phyloP scores from a whole-genome alignment of 2,329 filamentous ascomycete genomes.

The Monosporascus sp. region DNA sequence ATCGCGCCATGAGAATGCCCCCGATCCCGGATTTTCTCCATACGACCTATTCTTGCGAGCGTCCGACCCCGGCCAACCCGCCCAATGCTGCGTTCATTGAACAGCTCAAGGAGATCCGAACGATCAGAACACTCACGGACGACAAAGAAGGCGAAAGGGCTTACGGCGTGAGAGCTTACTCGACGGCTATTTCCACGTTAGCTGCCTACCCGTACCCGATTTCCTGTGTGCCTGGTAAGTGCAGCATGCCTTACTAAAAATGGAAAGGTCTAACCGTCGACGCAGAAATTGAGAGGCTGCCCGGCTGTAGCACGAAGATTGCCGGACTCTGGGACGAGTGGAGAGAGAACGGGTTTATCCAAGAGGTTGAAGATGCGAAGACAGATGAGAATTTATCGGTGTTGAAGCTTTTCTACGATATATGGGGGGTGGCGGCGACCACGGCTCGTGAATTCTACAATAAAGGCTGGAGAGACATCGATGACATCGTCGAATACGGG shows the following conservation, averaged over 20 bases:
- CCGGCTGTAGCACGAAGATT: constrained; percentile 78
- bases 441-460: constrained; percentile 79
- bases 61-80: constrained; percentile 62
- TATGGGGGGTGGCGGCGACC: constrained; percentile 86
- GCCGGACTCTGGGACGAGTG: constrained; percentile 74
- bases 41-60: constrained; percentile 72
- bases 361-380: constrained; percentile 60
- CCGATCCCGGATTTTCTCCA: constrained; percentile 62
- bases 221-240: constrained; percentile 35
- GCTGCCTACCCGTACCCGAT: constrained; percentile 67
- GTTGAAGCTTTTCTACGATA: constrained; percentile 69
- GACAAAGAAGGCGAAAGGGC: constrained; percentile 79
- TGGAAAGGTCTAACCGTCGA: constrained; percentile 2
- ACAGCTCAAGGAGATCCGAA: constrained; percentile 68
- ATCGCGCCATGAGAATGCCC: constrained; percentile 52
- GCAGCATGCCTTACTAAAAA: constrained; percentile 23
- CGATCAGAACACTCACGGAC: constrained; percentile 61
- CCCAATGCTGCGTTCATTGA: constrained; percentile 73
- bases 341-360: constrained; percentile 52
- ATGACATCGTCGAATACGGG: constrained; percentile 78
- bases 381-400: constrained; percentile 58
- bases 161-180: constrained; percentile 77
- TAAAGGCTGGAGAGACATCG: constrained; percentile 74
- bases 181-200: constrained; percentile 75
- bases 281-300: constrained; percentile 52